Evolutionary conservation across 2,329 filamentous ascomycete species (phyloP), one percentile per base, ranked within the genome.

Genomic region (Pseudocercospora crystallina): DNA sequence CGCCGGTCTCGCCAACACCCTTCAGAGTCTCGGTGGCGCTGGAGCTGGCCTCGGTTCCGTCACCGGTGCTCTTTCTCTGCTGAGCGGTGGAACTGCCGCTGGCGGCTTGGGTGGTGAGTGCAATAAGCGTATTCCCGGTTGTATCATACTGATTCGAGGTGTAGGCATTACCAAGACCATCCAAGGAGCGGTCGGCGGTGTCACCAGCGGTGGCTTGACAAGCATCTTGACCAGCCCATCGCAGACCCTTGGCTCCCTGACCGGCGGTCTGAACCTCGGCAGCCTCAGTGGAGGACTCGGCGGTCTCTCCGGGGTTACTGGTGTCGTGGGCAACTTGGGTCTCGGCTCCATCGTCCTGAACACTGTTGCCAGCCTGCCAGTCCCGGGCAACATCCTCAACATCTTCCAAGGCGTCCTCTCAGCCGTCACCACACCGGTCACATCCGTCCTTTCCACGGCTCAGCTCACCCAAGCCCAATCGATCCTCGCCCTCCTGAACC

Each of bases 401-500:
- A 46, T 57, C 36, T 29, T 54, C 42, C 9, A 29, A 5, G 45
- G 47, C 15, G 41, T 57, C 43, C 30, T 20, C 14, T 15, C 41
- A 11, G 42, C 54, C 11, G 31, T 53, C 17, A 29, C 39, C 44
- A 33, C 45, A 11, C 40, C 41, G 5, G 39, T 57, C 44, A 35
- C 41, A 15, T 14, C 37, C 15, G 33, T 43, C 34, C 51, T 57
- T n/a, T 26, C 38, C 34, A 41, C 48, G 2, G 35, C 47, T 32
- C 43, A 54, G 14, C 51, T 54, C 33, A 36, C n/a, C 37, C 38
- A 51, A 32, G 33, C 49, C 33, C 14, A 20, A 34, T 47, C 40
- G 37, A 33, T 43, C 20, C 47, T 57, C 33, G 37, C 43, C 17
- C 34, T 54, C 31, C 47, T 57, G 13, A 57, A 52, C 51, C 43